A percentile compares a stretch with the other conserved stretches of the same genome.
phyloP scores from a whole-genome alignment of 2,329 filamentous ascomycete genomes.

The Diaporthe sp. region DNA sequence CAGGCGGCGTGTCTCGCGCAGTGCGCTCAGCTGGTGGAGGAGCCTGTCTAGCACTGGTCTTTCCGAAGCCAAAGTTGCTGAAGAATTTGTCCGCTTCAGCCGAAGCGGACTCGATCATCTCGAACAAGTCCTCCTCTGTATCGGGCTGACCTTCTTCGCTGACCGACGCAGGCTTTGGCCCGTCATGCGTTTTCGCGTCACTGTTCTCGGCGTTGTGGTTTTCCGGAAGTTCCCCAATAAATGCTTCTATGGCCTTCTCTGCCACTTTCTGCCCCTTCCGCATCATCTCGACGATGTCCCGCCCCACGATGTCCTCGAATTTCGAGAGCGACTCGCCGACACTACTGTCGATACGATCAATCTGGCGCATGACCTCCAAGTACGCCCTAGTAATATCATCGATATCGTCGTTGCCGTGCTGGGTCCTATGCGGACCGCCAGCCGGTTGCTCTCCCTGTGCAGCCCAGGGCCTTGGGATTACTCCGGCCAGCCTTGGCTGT shows the following conservation, averaged over 20 bases:
- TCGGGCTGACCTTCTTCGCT: slow-evolving; percentile 43
- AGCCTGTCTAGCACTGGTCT: slow-evolving; percentile 44
- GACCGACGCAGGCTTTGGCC: neutral
- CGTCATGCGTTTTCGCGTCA: neutral
- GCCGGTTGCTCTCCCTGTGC: neutral
- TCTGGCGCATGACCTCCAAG: neutral
- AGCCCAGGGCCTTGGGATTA: neutral
- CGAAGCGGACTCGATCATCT: slow-evolving; percentile 52
- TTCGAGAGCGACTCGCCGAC: neutral
- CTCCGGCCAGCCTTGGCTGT: neutral
- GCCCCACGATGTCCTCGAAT: neutral
- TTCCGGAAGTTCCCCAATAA: neutral
- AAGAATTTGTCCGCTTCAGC: slow-evolving; percentile 54
- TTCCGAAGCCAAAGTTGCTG: slow-evolving; percentile 55
- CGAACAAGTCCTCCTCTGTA: slow-evolving; percentile 58
- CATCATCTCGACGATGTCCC: slow-evolving; percentile 14
- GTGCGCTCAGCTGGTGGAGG: slow-evolving; percentile 19
- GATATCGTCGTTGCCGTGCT: neutral
- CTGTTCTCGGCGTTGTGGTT: neutral
- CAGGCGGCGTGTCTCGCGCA: slow-evolving; percentile 11
- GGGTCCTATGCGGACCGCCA: neutral
- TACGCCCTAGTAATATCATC: neutral
- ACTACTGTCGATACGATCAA: neutral
- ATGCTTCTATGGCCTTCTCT: neutral
- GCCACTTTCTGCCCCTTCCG: neutral